phyloP scores from a whole-genome alignment of 2,329 filamentous ascomycete species.

The Cercospora sesami region DNA sequence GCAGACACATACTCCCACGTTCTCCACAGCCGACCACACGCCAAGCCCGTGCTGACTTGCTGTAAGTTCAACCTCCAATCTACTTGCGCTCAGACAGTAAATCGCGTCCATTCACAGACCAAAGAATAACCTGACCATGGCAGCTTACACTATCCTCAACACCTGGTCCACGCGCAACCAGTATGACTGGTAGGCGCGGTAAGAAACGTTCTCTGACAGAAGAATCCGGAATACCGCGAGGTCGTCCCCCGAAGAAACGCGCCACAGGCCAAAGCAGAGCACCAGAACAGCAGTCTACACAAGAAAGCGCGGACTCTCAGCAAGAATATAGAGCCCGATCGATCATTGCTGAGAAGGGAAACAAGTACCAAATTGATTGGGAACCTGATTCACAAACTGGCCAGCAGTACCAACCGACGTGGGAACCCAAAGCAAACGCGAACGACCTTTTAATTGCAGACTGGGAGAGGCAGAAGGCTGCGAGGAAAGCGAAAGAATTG shows the following conservation, averaged over 20 bases:
- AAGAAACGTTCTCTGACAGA: constrained; percentile 11
- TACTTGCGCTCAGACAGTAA: not conserved
- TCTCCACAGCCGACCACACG: not conserved
- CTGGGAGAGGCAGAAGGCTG: constrained; percentile 38
- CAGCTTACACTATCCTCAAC: not conserved
- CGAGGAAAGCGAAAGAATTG: not conserved
- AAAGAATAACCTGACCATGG: not conserved
- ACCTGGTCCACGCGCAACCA: constrained; percentile 1
- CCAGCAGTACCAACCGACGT: constrained; percentile 51
- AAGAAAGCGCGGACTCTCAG: constrained; percentile 31
- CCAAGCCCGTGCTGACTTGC: not conserved
- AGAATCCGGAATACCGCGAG: constrained; percentile 5
- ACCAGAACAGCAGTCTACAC: constrained; percentile 22
- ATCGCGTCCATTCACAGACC: not conserved
- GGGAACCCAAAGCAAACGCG: constrained; percentile 49
- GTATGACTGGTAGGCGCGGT: constrained; percentile 13
- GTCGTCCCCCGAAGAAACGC: constrained; percentile 12
- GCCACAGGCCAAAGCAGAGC: constrained; percentile 1
- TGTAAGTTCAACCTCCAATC: not conserved
- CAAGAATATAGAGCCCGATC: constrained; percentile 31
- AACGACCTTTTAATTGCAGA: constrained; percentile 41
- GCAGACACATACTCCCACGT: not conserved
- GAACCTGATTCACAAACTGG: constrained; percentile 54
- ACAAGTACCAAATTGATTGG: constrained; percentile 60
- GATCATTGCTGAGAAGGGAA: constrained; percentile 39